A percentile compares a stretch with the other conserved stretches of the same genome.
Evolutionary conservation across 768 basidiomycete genomes (phyloP).

Genomic region (Tricholoma matsutake): DNA sequence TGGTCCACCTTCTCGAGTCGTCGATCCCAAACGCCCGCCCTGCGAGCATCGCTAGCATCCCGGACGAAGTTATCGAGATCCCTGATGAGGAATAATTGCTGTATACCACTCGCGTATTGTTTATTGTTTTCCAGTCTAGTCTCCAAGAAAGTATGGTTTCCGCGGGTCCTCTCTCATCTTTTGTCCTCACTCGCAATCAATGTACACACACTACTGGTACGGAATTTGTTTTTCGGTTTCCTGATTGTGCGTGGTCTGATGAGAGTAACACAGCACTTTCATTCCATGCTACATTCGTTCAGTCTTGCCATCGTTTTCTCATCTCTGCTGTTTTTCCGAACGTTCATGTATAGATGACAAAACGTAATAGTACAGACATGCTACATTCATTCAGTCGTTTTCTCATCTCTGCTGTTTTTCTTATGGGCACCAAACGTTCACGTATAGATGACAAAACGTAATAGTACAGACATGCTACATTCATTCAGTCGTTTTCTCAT

Average conservation of each 20-base stretch:
- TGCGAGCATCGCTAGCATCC: conserved; percentile 45
- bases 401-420: too few relatives aligned
- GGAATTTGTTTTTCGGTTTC: neutral
- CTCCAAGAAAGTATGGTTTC: neutral
- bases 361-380: too few relatives aligned
- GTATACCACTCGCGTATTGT: neutral
- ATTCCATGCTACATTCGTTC: conserved; percentile 1
- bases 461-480: too few relatives aligned
- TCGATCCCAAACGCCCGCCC: conserved; percentile 37
- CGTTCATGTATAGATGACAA: too few relatives aligned
- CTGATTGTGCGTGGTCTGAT: neutral
- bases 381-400: too few relatives aligned
- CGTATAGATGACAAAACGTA: too few relatives aligned
- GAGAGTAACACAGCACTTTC: neutral
- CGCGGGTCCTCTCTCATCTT: neutral
- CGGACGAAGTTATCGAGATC: conserved; percentile 55
- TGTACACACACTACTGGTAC: neutral
- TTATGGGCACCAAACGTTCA: neutral
- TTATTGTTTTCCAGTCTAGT: too few relatives aligned
- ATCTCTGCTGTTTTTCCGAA: too few relatives aligned
- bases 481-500: too few relatives aligned
- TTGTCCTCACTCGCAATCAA: neutral
- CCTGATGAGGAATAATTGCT: conserved; percentile 46
- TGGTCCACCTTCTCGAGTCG: conserved; percentile 64
- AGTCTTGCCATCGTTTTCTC: neutral